A percentile compares a stretch with the other conserved stretches of the same genome.
These are phyloP conservation scores for Huntiella abstrusa DNA, from an alignment of 2,329 filamentous ascomycete species.

Conservation along the genomic window DNA sequence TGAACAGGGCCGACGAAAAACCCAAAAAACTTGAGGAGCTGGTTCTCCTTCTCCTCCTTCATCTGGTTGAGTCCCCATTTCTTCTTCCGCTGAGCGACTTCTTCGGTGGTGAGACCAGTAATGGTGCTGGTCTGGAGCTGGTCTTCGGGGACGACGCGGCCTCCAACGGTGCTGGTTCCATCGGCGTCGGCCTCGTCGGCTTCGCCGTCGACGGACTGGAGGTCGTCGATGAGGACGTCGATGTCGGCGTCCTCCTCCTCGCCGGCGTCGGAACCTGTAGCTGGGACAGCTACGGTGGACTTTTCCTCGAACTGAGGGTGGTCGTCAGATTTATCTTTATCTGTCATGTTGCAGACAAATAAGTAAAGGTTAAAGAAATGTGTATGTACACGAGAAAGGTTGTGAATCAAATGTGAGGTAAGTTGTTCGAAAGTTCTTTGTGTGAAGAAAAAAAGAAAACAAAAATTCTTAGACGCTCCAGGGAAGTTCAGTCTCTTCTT, in stretches of 20 bases:
- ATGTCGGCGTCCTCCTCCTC: slow-evolving; percentile 68
- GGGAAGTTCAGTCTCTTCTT: too few species aligned
- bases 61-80: slow-evolving; percentile 73
- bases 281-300: slow-evolving; percentile 18
- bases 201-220: slow-evolving; percentile 63
- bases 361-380: too few species aligned
- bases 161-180: slow-evolving; percentile 26
- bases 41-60: slow-evolving; percentile 78
- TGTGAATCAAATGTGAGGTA: too few species aligned
- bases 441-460: too few species aligned
- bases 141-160: slow-evolving; percentile 49
- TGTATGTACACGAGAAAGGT: too few species aligned
- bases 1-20: slow-evolving; percentile 84
- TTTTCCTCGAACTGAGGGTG: slow-evolving; percentile 47
- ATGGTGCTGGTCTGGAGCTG: slow-evolving; percentile 55
- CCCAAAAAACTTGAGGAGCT: slow-evolving; percentile 61
- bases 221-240: slow-evolving; percentile 69
- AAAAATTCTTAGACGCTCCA: too few species aligned
- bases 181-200: slow-evolving; percentile 46
- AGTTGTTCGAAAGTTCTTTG: too few species aligned
- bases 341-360: too few species aligned
- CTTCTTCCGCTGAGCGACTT: slow-evolving; percentile 44
- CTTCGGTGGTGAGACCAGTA: slow-evolving; percentile 49
- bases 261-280: slow-evolving; percentile 24
- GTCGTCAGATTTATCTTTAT: slow-evolving; percentile 19